These are phyloP conservation scores for Fistulifera solaris DNA, from an alignment of 108 stramenopile species.

Conservation along the genomic window DNA sequence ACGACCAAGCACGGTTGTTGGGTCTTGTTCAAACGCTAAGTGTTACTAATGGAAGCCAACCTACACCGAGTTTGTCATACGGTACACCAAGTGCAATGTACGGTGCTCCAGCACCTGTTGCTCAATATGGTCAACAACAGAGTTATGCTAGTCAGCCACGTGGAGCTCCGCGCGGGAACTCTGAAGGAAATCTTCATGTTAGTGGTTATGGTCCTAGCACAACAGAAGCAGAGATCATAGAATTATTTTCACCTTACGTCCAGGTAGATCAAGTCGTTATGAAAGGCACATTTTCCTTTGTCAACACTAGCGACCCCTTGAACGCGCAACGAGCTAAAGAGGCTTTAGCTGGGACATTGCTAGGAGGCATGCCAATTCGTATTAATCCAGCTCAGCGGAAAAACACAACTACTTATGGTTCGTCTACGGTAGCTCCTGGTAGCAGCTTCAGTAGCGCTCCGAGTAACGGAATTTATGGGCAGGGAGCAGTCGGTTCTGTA, in stretches of 20 bases:
- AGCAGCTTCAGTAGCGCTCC: neutral
- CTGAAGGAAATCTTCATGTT: slow-evolving; percentile 68
- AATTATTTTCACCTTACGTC: slow-evolving; percentile 73
- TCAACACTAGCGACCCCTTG: slow-evolving; percentile 70
- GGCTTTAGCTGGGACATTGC: slow-evolving; percentile 59
- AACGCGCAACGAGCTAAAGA: slow-evolving; percentile 68
- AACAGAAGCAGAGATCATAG: slow-evolving; percentile 62
- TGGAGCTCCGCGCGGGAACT: slow-evolving; percentile 13
- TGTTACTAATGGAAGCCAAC: neutral
- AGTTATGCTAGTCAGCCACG: neutral
- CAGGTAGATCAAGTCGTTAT: slow-evolving; percentile 73
- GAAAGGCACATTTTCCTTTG: slow-evolving; percentile 67
- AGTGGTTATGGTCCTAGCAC: slow-evolving; percentile 80
- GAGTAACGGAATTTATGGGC: neutral
- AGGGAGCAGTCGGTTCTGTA: neutral
- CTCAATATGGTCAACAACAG: slow-evolving; percentile 4
- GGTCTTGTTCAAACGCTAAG: slow-evolving; percentile 68
- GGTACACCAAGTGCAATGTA: slow-evolving; percentile 3
- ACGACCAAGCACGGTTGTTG: slow-evolving; percentile 62
- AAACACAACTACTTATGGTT: slow-evolving; percentile 17
- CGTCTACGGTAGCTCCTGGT: slow-evolving; percentile 1
- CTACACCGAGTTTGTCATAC: neutral
- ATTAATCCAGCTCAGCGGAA: slow-evolving; percentile 71
- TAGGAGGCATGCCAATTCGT: slow-evolving; percentile 69
- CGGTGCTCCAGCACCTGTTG: neutral